These are phyloP conservation scores for Claviceps fusiformis DNA, from an alignment of 2,329 filamentous ascomycete genomes.

Conservation along the genomic window DNA sequence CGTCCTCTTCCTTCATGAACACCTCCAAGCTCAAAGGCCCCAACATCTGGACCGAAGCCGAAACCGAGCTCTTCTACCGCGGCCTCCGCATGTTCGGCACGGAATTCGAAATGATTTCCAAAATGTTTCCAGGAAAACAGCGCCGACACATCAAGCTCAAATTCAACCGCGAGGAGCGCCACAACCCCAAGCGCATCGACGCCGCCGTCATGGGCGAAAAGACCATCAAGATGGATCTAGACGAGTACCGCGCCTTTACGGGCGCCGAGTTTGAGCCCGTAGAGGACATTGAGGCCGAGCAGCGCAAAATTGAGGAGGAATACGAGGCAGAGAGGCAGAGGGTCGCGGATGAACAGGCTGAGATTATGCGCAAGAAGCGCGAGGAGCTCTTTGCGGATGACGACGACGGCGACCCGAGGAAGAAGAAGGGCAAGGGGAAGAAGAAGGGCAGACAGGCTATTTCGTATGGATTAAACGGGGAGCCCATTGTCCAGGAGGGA, in stretches of 20 bases:
- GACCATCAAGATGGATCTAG: constrained; percentile 42
- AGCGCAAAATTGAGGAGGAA: constrained; percentile 30
- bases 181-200: constrained; percentile 49
- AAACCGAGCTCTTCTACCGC: constrained; percentile 65
- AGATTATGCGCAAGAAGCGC: constrained; percentile 32
- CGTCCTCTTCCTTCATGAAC: constrained; percentile 50
- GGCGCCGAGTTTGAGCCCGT: constrained; percentile 40
- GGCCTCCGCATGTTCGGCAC: constrained; percentile 66
- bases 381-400: constrained; percentile 35
- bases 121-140: constrained; percentile 59
- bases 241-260: constrained; percentile 44
- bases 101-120: constrained; percentile 67
- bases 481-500: constrained; percentile 18
- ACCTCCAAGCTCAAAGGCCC: constrained; percentile 47
- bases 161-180: constrained; percentile 65
- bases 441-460: constrained; percentile 19
- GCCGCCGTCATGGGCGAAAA: constrained; percentile 48
- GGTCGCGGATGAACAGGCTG: constrained; percentile 32
- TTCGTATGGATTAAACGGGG: constrained; percentile 23
- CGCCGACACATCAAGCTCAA: constrained; percentile 69
- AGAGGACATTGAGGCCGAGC: constrained; percentile 42
- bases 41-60: constrained; percentile 56
- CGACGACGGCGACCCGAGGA: constrained; percentile 15
- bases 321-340: constrained; percentile 31
- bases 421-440: constrained; percentile 23